phyloP scores from a whole-genome alignment of 306 rosid species.

The Chamaecrista fasciculata region DNA sequence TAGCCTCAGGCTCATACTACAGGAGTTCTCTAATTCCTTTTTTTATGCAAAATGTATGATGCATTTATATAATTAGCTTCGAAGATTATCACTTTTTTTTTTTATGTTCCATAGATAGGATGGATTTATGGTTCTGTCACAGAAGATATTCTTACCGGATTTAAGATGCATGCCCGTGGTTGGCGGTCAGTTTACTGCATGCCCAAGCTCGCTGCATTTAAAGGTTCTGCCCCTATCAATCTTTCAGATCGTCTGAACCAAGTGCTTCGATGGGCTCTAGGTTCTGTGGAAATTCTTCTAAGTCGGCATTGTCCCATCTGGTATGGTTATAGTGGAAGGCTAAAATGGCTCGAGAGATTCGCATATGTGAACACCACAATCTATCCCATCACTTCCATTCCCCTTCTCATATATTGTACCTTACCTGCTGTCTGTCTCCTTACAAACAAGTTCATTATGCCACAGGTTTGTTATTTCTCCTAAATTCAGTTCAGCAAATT shows the following conservation, averaged over 20 bases:
- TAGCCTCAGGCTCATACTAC: background rate
- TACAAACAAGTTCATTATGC: conserved; percentile 88
- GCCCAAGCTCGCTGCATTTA: conserved; percentile 81
- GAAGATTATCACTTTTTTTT: conserved; percentile 20
- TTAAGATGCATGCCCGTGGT: conserved; percentile 96
- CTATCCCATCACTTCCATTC: conserved; percentile 79
- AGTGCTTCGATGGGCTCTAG: conserved; percentile 94
- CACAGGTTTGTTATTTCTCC: conserved; percentile 65
- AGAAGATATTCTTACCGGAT: conserved; percentile 94
- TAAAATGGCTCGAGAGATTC: conserved; percentile 85
- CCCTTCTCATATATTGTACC: conserved; percentile 84
- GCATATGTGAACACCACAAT: conserved; percentile 84
- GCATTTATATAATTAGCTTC: background rate
- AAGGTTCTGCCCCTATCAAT: conserved; percentile 94
- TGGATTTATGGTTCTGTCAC: conserved; percentile 97
- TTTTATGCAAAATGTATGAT: background rate
- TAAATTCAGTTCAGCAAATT: conserved; percentile 9
- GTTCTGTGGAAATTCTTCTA: conserved; percentile 85
- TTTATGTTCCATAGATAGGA: conserved; percentile 62
- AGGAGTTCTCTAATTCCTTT: background rate
- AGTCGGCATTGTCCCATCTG: conserved; percentile 92
- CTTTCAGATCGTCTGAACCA: conserved; percentile 95
- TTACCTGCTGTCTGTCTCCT: conserved; percentile 91
- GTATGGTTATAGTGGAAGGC: conserved; percentile 85
- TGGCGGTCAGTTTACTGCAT: conserved; percentile 90